Evolutionary conservation across 305 asterid species (phyloP), one percentile per base, ranked within the genome.

Genomic region (Fraxinus nigra): DNA sequence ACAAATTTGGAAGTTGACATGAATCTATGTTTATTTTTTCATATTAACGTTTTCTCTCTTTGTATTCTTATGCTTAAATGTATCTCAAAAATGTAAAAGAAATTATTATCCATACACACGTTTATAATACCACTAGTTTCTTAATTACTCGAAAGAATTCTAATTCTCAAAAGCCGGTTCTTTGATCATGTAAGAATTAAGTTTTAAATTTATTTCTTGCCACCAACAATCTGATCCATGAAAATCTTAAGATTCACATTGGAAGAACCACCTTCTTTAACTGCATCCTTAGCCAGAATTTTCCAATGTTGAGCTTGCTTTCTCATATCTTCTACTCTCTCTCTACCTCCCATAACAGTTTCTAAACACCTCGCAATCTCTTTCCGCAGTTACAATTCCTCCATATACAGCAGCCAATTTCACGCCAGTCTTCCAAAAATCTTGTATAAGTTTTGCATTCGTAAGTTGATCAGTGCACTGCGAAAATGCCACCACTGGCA

Each of bases 391-490:
- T 13, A 82, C 85, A 28, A 82, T 59, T 1, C 89, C 93, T 37
- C 48, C 82, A 30, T 56, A 2, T 9, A 46, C 85, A n/a, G 48
- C 70, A 0, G 5, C 20, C 35, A 79, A 87, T 43, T 86, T 89
- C 22, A 89, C 72, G 16, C 93, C 90, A 2, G 81, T 86, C 87
- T 69, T 84, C 91, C 93, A 89, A 24, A 73, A 80, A 77, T 90
- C 91, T 81, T 90, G 88, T n/a, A 86, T 78, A 38, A 89, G 84
- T 65, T 90, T 90, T 0, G 89, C 90, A 26, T 87, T 89, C 51
- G 85, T 85, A 3, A 14, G 0, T 34, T 90, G 92, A 59, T 90
- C 92, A 0, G 81, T 75, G 90, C 90, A 90, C 16, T 78, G 85
- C 0, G 92, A 92, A 43, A 88, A 37, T 22, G 80, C 81, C 85